Evolutionary conservation across 1,139 yeast genomes (phyloP).

Genomic region (Candida tetrigidarum): DNA sequence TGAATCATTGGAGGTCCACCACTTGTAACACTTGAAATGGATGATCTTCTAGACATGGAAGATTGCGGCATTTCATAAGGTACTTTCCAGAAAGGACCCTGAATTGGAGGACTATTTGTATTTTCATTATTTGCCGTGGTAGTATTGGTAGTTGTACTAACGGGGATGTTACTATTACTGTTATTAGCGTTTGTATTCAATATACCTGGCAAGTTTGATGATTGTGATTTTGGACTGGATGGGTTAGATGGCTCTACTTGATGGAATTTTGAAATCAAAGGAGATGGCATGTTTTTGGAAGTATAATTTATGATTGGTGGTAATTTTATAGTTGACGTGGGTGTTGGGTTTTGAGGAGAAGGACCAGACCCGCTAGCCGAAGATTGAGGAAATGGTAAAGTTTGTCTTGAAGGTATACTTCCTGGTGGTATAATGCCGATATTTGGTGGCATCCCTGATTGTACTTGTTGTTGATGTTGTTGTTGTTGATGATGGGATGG

Average conservation of each 20-base stretch:
- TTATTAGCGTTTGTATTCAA: constrained; percentile 15
- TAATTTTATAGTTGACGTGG: constrained; percentile 19
- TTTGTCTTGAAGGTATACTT: constrained; percentile 1
- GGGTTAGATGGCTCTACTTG: constrained; percentile 20
- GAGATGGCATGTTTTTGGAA: constrained; percentile 14
- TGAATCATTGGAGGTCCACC: constrained; percentile 9
- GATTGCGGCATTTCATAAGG: constrained; percentile 52
- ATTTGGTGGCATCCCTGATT: constrained; percentile 1
- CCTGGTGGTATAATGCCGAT: constrained; percentile 2
- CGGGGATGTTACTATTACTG: not conserved
- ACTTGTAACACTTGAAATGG: constrained; percentile 27
- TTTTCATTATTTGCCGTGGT: constrained; percentile 9
- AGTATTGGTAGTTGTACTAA: not conserved
- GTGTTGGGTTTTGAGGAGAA: constrained; percentile 18
- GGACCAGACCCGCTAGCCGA: constrained; percentile 9
- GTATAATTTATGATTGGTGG: constrained; percentile 21
- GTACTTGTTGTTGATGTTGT: constrained; percentile 12
- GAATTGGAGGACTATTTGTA: constrained; percentile 39
- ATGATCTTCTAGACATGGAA: constrained; percentile 31
- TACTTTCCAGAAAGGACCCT: constrained; percentile 56
- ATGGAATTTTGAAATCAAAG: constrained; percentile 12
- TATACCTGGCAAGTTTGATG: constrained; percentile 15
- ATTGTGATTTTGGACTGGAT: constrained; percentile 25
- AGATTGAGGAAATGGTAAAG: constrained; percentile 6
- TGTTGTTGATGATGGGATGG: constrained; percentile 8